Evolutionary conservation across 1,139 yeast species (phyloP), one percentile per base, ranked within the genome.

Genomic region (Debaryomycetaceae sp.): DNA sequence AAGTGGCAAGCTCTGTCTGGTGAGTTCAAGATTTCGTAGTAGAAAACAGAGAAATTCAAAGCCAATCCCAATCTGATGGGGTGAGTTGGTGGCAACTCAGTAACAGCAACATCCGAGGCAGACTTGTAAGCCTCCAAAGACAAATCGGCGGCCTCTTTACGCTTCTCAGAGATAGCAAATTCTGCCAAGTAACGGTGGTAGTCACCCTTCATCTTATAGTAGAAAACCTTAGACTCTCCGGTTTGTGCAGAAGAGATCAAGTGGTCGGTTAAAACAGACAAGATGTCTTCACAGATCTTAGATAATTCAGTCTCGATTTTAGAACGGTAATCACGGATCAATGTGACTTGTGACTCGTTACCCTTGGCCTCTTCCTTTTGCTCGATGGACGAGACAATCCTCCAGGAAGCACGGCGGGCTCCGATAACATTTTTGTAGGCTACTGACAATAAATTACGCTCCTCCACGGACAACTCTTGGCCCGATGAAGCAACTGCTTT

Each of bases 201-300:
- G 70, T 92, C 98, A 75, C 98, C 98, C 79, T 92, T 91, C 98
- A 92, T 92, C 82, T 92, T 92, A 76, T 87, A 89, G 79, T 92
- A 92, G 72, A 92, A 92, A 45, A 92, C 98, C 79, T 91, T 89
- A 39, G 96, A 88, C 73, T 92, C 98, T 58, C 97, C 98, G 48
- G 96, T 81, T 67, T 86, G 88, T 51, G 98, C 97, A 46, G 92
- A 81, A 56, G 96, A 91, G 59, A 92, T 89, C 68, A 92, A 82
- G 67, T 89, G 95, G 58, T 86, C 79, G 52, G 87, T 83, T 62
- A 92, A 80, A 47, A 92, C 96, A 40, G 83, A 77, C 59, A 92
- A 77, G 59, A 92, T 89, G 67, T 91, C 97, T 62, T 87, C 95
- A 71, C 98, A 89, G 61, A 92, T 91, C 67, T 85, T 87, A 52